Base-by-base conservation (phyloP, 208 protist genomes). In the Crithidia expoeki region DNA sequence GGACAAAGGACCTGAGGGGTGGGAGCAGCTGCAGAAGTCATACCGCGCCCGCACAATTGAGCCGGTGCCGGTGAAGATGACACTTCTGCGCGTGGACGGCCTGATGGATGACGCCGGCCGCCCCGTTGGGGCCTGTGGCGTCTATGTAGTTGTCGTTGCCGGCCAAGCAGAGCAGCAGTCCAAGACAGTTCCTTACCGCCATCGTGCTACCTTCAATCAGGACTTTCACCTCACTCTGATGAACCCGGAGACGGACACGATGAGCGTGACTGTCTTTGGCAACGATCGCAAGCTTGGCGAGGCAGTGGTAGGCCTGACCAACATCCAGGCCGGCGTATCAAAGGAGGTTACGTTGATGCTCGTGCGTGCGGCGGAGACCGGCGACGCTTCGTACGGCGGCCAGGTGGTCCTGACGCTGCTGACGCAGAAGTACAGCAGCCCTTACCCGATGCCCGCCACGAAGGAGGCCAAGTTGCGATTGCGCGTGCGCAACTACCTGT, bases 401-500 rank as follows among this genome's bases (percentile, higher is more conserved):
- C 71, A 68, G 58, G 60, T 93, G 7, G 72, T 57, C 7, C 27
- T 94, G 25, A 74, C 70, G 36, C 69, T 96, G 23, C 52, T 61
- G 49, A 84, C 86, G 33, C 28, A 82, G 36, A 70, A 63, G 55
- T 94, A 85, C 78, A 83, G 63, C 68, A 80, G 75, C 44, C 77
- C 79, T 27, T 38, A 73, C 44, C 65, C 56, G 40, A 64, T 84
- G 60, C 72, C 65, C 27, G 64, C 72, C 5, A n/a, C 4, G 34
- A 47, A 80, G 64, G 83, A 90, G 69, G 69, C 75, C 46, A 30
- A 59, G 27, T 57, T 84, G 38, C 88, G 88, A 25, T 56, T 75
- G 32, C 91, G 91, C 59, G 77, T 96, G 52, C 71, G 71, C 68
- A 81, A 83, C 59, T 94, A 83, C 64, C 64, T 96, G 44, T 94